phyloP scores from a whole-genome alignment of 2,329 filamentous ascomycete species.

The Lecanoromycetidae sp. region DNA sequence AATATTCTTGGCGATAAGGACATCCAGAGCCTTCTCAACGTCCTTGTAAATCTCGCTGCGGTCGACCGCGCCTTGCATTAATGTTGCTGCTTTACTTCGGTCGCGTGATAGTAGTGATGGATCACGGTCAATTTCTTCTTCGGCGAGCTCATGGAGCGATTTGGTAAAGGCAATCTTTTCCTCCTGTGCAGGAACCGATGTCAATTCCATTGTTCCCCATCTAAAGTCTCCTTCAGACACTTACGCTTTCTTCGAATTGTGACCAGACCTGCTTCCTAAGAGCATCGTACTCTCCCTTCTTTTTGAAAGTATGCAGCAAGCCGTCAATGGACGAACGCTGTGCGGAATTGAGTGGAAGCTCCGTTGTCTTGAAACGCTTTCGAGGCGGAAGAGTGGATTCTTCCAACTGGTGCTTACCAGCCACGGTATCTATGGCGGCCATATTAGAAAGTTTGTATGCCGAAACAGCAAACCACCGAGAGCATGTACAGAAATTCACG shows the following conservation, averaged over 20 bases:
- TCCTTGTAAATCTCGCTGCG: slow-evolving; percentile 50
- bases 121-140: slow-evolving; percentile 50
- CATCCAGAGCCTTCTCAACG: slow-evolving; percentile 43
- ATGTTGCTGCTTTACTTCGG: slow-evolving; percentile 47
- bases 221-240: slow-evolving; percentile 15
- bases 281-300: slow-evolving; percentile 53
- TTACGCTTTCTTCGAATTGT: slow-evolving; percentile 44
- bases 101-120: slow-evolving; percentile 49
- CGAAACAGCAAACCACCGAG: too few species aligned
- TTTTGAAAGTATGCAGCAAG: slow-evolving; percentile 52
- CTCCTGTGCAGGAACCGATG: slow-evolving; percentile 35
- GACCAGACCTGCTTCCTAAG: slow-evolving; percentile 50
- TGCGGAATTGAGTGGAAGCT: slow-evolving; percentile 46
- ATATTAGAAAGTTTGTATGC: too few species aligned
- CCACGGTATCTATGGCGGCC: slow-evolving; percentile 1
- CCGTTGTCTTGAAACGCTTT: slow-evolving; percentile 48
- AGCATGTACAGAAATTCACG: neutral
- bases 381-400: slow-evolving; percentile 25
- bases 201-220: neutral
- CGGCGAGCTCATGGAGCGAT: slow-evolving; percentile 43
- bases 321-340: slow-evolving; percentile 49
- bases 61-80: slow-evolving; percentile 53
- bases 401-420: slow-evolving; percentile 14
- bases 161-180: slow-evolving; percentile 41
- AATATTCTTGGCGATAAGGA: slow-evolving; percentile 42